These are phyloP conservation scores for Cardiospermum halicacabum DNA, from an alignment of 345 rosid species.

Conservation along the genomic window DNA sequence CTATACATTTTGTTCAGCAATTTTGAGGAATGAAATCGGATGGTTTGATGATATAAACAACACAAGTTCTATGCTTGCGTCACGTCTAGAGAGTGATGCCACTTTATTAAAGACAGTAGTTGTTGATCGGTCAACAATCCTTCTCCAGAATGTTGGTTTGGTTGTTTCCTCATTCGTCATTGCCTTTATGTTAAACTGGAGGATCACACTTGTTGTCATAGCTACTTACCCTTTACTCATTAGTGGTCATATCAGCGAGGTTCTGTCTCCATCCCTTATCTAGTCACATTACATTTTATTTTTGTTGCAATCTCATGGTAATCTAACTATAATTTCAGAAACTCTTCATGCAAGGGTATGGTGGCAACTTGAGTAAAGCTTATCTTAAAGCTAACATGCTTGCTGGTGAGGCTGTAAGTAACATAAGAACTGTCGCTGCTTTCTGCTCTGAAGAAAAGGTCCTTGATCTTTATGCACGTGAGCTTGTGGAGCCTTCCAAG, in stretches of 20 bases:
- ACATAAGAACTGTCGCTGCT: constrained; percentile 89
- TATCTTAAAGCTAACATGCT: constrained; percentile 93
- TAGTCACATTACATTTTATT: background rate
- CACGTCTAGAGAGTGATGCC: constrained; percentile 81
- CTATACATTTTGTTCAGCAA: constrained; percentile 39
- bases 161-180: constrained; percentile 68
- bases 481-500: constrained; percentile 78
- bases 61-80: constrained; percentile 78
- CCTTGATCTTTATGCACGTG: constrained; percentile 64
- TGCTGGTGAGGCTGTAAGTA: constrained; percentile 94
- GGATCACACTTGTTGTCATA: constrained; percentile 80
- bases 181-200: constrained; percentile 89
- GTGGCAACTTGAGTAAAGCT: constrained; percentile 91
- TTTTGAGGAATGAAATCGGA: constrained; percentile 83
- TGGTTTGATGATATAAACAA: constrained; percentile 89
- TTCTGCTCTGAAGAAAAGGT: constrained; percentile 89
- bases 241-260: constrained; percentile 98
- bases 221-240: constrained; percentile 83
- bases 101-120: constrained; percentile 68
- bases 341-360: constrained; percentile 95
- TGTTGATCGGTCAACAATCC: constrained; percentile 77
- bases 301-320: background rate
- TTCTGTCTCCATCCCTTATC: constrained; percentile 18
- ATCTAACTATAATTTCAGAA: constrained; percentile 41
- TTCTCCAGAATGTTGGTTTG: constrained; percentile 74